Evolutionary conservation across 1,284 basidiomycete species (phyloP), one percentile per base, ranked within the genome.

Genomic region (Apiotrichum siamense): DNA sequence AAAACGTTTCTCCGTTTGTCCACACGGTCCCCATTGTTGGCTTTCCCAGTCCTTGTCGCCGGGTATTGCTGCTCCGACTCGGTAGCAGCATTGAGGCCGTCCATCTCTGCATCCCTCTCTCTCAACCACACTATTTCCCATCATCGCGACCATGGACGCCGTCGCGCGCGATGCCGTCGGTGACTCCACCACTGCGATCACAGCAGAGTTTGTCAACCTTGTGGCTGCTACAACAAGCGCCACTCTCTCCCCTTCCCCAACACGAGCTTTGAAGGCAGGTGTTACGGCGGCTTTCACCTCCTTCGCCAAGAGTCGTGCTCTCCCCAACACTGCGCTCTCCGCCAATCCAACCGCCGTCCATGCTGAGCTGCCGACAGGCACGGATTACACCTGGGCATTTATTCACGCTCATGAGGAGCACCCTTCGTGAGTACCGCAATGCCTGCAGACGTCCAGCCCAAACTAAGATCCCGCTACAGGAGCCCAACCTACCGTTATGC

Each of bases 401-500:
- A 36, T 45, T 20, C 21, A 45, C 33, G 44, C 44, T 9, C 32
- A 45, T 25, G 21, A 45, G 33, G 15, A 13, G 13, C 21, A 33
- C 23, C 20, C 31, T 2, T 33, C 10, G 43, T 44, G 12, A 43
- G 41, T 32, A 7, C 18, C 40, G 12, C 17, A 3, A 9, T n/a
- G 7, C 40, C 11, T 41, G 9, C 38, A 13, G n/a, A 12, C 35
- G 21, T 20, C 13, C 20, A 37, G 15, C 10, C 44, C 17, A n/a
- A 21, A 41, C 24, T 7, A 3, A 27, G 6, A 4, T 9, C n/a
- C 39, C 31, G 10, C 20, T 13, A 12, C 33, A 54, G 52, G 25
- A 35, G 47, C 24, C 50, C 54, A 6, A 55, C 65, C n/a, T 68
- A 71, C 47, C 67, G 72, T 15, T 74, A 72, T 45, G 66, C 66